Evolutionary conservation across 2,329 filamentous ascomycete genomes (phyloP).

Genomic region (Beauveria bassiana): DNA sequence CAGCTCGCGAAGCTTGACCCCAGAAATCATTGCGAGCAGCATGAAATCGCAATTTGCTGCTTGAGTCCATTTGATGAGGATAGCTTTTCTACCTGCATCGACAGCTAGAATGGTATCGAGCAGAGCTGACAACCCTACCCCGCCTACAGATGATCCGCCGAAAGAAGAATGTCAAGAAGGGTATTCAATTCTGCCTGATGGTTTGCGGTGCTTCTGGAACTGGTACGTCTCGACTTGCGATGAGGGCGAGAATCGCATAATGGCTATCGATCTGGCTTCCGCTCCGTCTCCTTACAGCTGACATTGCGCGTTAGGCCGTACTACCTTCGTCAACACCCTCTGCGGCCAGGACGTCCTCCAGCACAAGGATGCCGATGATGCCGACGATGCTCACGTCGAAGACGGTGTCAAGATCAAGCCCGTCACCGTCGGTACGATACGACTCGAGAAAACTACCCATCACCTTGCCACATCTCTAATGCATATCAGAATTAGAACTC

Average conservation of each 20-base stretch:
- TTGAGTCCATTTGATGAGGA: not conserved
- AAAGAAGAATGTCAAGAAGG: slow-evolving; percentile 99
- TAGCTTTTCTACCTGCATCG: not conserved
- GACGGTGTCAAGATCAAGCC: slow-evolving; percentile 98
- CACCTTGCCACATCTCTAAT: slow-evolving; percentile 19
- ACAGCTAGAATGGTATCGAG: not conserved
- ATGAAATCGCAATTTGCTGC: not conserved
- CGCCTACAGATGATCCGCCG: slow-evolving; percentile 85
- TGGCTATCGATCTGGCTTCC: not conserved
- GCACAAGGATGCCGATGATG: slow-evolving; percentile 90
- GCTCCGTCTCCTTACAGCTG: not conserved
- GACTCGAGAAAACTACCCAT: slow-evolving; percentile 6
- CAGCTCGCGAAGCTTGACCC: not conserved
- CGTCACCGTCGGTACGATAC: slow-evolving; percentile 74
- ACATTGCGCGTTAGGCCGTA: slow-evolving; percentile 58
- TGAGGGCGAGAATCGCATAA: not conserved
- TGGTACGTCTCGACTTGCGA: slow-evolving; percentile 51
- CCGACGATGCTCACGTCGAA: slow-evolving; percentile 80
- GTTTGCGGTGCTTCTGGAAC: slow-evolving; percentile 98
- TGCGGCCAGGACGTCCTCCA: slow-evolving; percentile 88
- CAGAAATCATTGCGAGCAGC: not conserved
- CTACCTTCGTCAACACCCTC: slow-evolving; percentile 98
- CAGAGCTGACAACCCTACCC: slow-evolving; percentile 5
- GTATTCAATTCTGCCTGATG: slow-evolving; percentile 99
- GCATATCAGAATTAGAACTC: slow-evolving; percentile 69